Base-by-base conservation (phyloP, 495 filamentous ascomycete genomes). In the Hypoxylon perforatum region DNA sequence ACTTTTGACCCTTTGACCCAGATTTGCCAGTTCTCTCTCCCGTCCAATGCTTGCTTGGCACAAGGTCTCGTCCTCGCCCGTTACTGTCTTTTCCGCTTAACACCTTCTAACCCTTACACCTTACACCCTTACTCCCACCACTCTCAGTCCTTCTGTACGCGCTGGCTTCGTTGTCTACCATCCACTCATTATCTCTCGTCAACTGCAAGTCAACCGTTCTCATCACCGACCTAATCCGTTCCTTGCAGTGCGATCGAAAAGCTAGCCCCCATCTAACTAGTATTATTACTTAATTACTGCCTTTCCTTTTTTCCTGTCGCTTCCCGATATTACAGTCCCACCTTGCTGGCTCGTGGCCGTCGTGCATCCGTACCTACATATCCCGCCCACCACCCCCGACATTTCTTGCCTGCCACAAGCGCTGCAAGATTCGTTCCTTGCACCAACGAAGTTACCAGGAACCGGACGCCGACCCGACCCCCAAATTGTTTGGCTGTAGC, bases 1-100 rank as follows among this genome's bases (percentile, higher is more conserved):
- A 70, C 72, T 73, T n/a, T n/a, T n/a, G n/a, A n/a, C n/a, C n/a
- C n/a, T n/a, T 70, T 46, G 69, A 67, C 56, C 69, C 65, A 71
- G 58, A 71, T 63, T 66, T 58, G 53, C 62, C 65, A 63, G 54
- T 70, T 70, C 56, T 68, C n/a, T 67, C 57, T 69, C 65, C 70
- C 68, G 61, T 71, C 71, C 57, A 54, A 58, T 72, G 62, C 65
- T 66, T 55, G 35, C 64, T 69, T 65, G 65, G 68, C 68, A 64
- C 62, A 71, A 69, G 59, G 57, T 68, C 67, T 63, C 63, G 55
- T 68, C 64, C 67, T 69, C 57, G 33, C 44, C 64, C 38, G 51
- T 56, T 35, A 69, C 71, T 69, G 67, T 71, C 71, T 67, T 71
- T 69, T 69, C 65, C 65, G 68, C 30, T 49, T 51, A 52, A 63